Percentiles rank a stretch among this genome's conserved stretches.
Conservation (phyloP, 495 filamentous ascomycete species). For the Halenospora varia region DNA sequence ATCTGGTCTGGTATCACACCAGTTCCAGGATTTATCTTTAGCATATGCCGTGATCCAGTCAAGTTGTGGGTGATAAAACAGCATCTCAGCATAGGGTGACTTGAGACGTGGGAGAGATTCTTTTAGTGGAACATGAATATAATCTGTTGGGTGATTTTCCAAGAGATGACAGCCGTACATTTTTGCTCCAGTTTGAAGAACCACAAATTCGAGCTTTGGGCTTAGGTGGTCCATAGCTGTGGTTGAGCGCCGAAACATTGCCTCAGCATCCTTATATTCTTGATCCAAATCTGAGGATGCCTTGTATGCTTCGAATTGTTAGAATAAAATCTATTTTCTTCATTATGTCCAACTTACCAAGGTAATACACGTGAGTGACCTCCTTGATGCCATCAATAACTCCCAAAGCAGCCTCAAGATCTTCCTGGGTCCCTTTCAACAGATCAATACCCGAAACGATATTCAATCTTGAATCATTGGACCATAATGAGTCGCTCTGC, state of each 20-base stretch:
- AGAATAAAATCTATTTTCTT: neutral
- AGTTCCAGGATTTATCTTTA: slow-evolving; percentile 34
- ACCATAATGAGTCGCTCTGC: slow-evolving; percentile 30
- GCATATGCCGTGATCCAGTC: slow-evolving; percentile 26
- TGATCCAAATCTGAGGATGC: slow-evolving; percentile 25
- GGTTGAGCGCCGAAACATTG: slow-evolving; percentile 23
- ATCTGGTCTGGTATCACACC: slow-evolving; percentile 41
- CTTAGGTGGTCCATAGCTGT: slow-evolving; percentile 19
- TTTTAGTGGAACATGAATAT: slow-evolving; percentile 30
- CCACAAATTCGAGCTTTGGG: slow-evolving; percentile 32
- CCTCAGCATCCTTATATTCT: slow-evolving; percentile 29
- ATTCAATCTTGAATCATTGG: slow-evolving; percentile 28
- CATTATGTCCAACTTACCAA: slow-evolving; percentile 15
- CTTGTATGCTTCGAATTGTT: slow-evolving; percentile 27
- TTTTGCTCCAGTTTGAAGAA: slow-evolving; percentile 36
- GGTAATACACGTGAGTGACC: slow-evolving; percentile 36
- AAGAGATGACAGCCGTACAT: slow-evolving; percentile 14
- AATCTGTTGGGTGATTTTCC: slow-evolving; percentile 29
- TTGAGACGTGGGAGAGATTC: slow-evolving; percentile 31
- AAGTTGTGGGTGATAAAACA: slow-evolving; percentile 35
- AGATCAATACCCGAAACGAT: slow-evolving; percentile 34
- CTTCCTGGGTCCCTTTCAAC: slow-evolving; percentile 27
- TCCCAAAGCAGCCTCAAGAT: slow-evolving; percentile 17
- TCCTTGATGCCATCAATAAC: slow-evolving; percentile 14
- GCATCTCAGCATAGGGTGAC: slow-evolving; percentile 27